Evolutionary conservation across 75 land plant genomes (phyloP).

Genomic region (Pinus tabuliformis): DNA sequence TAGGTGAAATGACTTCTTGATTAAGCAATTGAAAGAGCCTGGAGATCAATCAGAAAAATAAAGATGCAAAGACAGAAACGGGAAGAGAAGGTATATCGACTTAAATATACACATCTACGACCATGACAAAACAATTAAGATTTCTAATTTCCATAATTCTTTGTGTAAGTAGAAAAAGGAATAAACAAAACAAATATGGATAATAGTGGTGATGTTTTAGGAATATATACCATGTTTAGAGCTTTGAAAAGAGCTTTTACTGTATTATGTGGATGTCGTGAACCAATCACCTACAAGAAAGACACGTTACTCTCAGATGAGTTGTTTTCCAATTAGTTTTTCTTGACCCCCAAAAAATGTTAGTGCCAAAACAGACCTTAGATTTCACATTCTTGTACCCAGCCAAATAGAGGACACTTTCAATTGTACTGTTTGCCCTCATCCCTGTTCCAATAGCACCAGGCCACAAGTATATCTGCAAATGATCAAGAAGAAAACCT

Average conservation of each 20-base stretch:
- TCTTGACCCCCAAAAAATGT: not conserved
- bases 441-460: slow-evolving; percentile 66
- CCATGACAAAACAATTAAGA: not conserved
- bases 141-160: not conserved
- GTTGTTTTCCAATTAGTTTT: not conserved
- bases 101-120: not conserved
- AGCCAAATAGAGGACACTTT: slow-evolving; percentile 67
- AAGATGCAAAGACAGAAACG: not conserved
- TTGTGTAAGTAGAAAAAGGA: not conserved
- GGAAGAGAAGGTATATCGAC: not conserved
- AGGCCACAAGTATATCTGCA: slow-evolving; percentile 88
- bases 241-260: slow-evolving; percentile 88
- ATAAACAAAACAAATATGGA: not conserved
- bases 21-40: not conserved
- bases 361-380: slow-evolving; percentile 52
- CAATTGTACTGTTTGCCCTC: slow-evolving; percentile 72
- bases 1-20: not conserved
- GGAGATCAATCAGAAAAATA: slow-evolving; percentile 3
- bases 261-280: slow-evolving; percentile 80
- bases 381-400: slow-evolving; percentile 86
- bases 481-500: not conserved
- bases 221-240: slow-evolving; percentile 63
- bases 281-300: slow-evolving; percentile 71
- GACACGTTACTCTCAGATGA: not conserved
- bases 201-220: not conserved